Evolutionary conservation across 345 rosid genomes (phyloP).

Genomic region (Euphorbia peplus): DNA sequence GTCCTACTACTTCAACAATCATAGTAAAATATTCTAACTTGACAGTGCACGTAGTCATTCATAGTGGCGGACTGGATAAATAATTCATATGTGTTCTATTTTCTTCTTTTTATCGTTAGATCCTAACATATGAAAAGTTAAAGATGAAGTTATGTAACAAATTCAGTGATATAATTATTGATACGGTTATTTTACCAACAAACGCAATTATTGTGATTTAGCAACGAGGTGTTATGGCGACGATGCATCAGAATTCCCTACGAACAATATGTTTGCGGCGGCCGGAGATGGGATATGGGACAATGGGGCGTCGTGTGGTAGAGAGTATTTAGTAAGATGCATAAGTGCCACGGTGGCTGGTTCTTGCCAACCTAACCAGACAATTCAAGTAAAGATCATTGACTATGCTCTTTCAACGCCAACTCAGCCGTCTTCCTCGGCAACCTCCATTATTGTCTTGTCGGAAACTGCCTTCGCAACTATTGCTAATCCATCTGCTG

Average conservation of each 20-base stretch:
- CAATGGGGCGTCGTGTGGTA: slow-evolving; percentile 63
- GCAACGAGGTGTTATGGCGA: slow-evolving; percentile 44
- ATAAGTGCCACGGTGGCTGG: slow-evolving; percentile 40
- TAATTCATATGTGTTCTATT: no score
- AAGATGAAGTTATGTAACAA: no score
- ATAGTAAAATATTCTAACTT: no score
- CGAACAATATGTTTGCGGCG: slow-evolving; percentile 58
- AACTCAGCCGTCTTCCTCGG: slow-evolving; percentile 11
- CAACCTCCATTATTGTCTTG: slow-evolving; percentile 48
- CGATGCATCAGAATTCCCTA: slow-evolving; percentile 49
- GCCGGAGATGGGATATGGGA: slow-evolving; percentile 73
- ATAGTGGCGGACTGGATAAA: no score
- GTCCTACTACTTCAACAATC: no score
- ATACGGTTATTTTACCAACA: no score
- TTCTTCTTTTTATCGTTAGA: no score
- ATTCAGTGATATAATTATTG: no score
- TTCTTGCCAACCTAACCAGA: slow-evolving; percentile 33
- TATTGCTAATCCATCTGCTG: slow-evolving; percentile 34
- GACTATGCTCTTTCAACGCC: slow-evolving; percentile 31
- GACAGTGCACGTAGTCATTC: no score
- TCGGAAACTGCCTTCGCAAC: slow-evolving; percentile 45
- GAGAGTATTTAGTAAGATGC: slow-evolving; percentile 57
- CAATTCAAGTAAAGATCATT: slow-evolving; percentile 49
- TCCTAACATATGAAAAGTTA: no score
- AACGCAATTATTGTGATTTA: no score